These are phyloP conservation scores for Phlebopus sp. DNA, from an alignment of 1,284 basidiomycete genomes.

Conservation along the genomic window DNA sequence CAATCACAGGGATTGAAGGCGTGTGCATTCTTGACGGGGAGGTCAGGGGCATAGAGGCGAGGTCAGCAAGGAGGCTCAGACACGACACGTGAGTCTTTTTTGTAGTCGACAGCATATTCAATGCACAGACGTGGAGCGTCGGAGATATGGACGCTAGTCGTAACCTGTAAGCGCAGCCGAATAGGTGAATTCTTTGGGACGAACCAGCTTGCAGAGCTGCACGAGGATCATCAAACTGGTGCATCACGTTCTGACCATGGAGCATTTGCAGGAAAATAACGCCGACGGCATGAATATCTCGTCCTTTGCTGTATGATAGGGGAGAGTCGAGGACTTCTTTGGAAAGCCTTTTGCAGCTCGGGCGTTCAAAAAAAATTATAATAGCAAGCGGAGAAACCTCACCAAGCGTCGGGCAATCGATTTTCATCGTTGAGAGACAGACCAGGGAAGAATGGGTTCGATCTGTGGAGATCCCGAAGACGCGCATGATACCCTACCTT, in stretches of 20 bases:
- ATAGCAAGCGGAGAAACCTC: neutral
- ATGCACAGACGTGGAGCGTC: constrained; percentile 45
- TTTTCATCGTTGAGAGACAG: constrained; percentile 39
- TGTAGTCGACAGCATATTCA: constrained; percentile 54
- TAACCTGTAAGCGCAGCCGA: neutral
- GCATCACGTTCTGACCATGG: constrained; percentile 62
- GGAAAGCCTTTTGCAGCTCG: constrained; percentile 46
- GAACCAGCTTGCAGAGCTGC: constrained; percentile 45
- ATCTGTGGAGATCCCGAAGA: constrained; percentile 68
- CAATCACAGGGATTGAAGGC: constrained; percentile 19
- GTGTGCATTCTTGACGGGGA: constrained; percentile 21
- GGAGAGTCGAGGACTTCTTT: constrained; percentile 69
- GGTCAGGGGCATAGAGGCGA: constrained; percentile 27
- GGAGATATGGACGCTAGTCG: constrained; percentile 50
- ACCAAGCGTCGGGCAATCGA: constrained; percentile 61
- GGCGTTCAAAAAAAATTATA: neutral
- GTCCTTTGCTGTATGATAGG: constrained; percentile 62
- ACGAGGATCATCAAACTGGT: constrained; percentile 40
- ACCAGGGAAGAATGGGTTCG: constrained; percentile 61
- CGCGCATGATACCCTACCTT: constrained; percentile 61
- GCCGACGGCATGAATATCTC: constrained; percentile 75
- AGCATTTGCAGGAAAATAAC: constrained; percentile 77
- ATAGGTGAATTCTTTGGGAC: constrained; percentile 14
- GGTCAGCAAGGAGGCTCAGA: constrained; percentile 39
- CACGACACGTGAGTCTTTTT: constrained; percentile 58